A percentile compares a stretch with the other conserved stretches of the same genome.
These are phyloP conservation scores for Candida vaughaniae DNA, from an alignment of 805 yeast species.

Conservation along the genomic window DNA sequence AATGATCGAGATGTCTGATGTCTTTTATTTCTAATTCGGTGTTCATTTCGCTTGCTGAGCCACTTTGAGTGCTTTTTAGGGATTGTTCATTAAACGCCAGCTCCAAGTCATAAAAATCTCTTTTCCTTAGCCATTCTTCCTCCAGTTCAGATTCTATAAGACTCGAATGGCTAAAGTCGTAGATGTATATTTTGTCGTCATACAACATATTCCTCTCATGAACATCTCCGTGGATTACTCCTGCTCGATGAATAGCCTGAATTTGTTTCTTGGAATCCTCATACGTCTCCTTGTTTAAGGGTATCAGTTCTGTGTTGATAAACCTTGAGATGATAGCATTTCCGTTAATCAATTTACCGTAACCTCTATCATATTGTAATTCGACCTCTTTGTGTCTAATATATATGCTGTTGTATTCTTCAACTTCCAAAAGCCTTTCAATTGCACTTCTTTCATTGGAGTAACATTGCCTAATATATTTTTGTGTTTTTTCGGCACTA, in stretches of 20 bases:
- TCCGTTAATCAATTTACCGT: constrained; percentile 1
- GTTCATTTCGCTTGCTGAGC: too few species aligned
- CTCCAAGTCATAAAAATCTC: too few species aligned
- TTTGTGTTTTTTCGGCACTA: background rate
- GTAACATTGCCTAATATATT: background rate
- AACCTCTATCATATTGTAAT: constrained; percentile 3
- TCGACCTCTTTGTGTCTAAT: constrained; percentile 1
- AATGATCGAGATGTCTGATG: too few species aligned
- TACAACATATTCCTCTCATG: constrained; percentile 3
- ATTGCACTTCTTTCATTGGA: constrained; percentile 1
- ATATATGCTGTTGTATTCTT: constrained; percentile 3
- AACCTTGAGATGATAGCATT: constrained; percentile 2
- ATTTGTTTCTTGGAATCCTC: constrained; percentile 6
- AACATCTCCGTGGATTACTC: constrained; percentile 9
- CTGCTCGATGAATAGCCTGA: constrained; percentile 6
- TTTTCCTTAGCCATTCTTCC: too few species aligned
- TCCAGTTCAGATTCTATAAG: too few species aligned
- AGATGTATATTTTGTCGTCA: constrained; percentile 4
- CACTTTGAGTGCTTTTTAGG: too few species aligned
- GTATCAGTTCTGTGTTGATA: background rate
- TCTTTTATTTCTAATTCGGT: too few species aligned
- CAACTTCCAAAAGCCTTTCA: constrained; percentile 1
- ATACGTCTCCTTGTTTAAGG: background rate
- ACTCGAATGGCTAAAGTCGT: background rate
- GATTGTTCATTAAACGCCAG: too few species aligned